Conservation (phyloP, 495 filamentous ascomycete species). For the Aspergillus leporis region DNA sequence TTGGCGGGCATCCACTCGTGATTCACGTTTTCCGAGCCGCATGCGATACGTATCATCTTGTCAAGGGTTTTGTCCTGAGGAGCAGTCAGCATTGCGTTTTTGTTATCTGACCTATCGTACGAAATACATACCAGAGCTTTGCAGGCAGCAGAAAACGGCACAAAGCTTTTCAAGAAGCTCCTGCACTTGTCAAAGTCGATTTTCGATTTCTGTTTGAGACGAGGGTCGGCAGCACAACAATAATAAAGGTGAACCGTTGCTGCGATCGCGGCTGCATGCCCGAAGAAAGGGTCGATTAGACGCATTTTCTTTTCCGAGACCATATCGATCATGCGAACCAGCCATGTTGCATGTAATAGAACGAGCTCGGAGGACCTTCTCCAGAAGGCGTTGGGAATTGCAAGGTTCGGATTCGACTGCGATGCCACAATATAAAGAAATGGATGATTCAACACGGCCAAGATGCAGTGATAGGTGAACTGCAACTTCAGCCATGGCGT, state of each 20-base stretch:
- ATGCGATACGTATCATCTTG: conserved; percentile 44
- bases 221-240: conserved; percentile 43
- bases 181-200: conserved; percentile 47
- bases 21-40: conserved; percentile 42
- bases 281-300: conserved; percentile 47
- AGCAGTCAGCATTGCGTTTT: not conserved
- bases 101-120: too few species aligned
- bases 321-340: conserved; percentile 53
- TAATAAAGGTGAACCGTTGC: conserved; percentile 50
- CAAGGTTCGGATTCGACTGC: conserved; percentile 46
- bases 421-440: conserved; percentile 51
- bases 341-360: conserved; percentile 47
- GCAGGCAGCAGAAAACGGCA: conserved; percentile 42
- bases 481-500: conserved; percentile 47
- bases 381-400: conserved; percentile 50
- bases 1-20: conserved; percentile 48
- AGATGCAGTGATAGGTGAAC: conserved; percentile 48
- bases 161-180: conserved; percentile 42
- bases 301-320: conserved; percentile 45
- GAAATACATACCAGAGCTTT: conserved; percentile 38
- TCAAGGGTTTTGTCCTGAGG: conserved; percentile 40
- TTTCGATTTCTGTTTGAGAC: conserved; percentile 48
- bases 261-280: conserved; percentile 44
- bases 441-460: conserved; percentile 47
- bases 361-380: conserved; percentile 46